Evolutionary conservation across 1,284 basidiomycete genomes (phyloP).

Genomic region (Leccinum fuscescens): DNA sequence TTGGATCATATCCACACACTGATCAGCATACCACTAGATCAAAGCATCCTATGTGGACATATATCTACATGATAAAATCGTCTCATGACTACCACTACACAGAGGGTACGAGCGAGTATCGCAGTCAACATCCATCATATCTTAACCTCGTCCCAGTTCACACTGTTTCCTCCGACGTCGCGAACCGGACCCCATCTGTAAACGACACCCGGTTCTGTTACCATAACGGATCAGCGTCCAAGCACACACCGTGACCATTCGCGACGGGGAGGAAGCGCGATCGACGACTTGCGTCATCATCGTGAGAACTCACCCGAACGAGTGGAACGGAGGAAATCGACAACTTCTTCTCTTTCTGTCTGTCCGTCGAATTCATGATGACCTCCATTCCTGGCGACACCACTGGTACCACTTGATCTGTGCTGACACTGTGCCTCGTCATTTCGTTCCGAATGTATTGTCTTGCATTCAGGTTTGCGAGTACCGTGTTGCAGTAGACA

Average conservation of each 20-base stretch:
- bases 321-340: neutral
- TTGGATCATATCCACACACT: neutral
- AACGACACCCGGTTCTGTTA: neutral
- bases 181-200: neutral
- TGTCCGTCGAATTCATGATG: neutral
- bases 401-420: neutral
- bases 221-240: neutral
- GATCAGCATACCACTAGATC: neutral
- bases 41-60: no score
- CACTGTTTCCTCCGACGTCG: neutral
- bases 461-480: slow-evolving; percentile 4
- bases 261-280: neutral
- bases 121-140: neutral
- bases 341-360: neutral
- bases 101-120: neutral
- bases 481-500: slow-evolving; percentile 15
- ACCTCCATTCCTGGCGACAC: neutral
- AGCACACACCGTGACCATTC: neutral
- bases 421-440: neutral
- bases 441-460: slow-evolving; percentile 4
- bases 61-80: neutral
- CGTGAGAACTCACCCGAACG: neutral
- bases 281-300: neutral
- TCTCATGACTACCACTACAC: neutral
- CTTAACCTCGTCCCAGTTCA: neutral